These are phyloP conservation scores for Amphibolis antarctica DNA, from an alignment of 106 monocot species.

Conservation along the genomic window DNA sequence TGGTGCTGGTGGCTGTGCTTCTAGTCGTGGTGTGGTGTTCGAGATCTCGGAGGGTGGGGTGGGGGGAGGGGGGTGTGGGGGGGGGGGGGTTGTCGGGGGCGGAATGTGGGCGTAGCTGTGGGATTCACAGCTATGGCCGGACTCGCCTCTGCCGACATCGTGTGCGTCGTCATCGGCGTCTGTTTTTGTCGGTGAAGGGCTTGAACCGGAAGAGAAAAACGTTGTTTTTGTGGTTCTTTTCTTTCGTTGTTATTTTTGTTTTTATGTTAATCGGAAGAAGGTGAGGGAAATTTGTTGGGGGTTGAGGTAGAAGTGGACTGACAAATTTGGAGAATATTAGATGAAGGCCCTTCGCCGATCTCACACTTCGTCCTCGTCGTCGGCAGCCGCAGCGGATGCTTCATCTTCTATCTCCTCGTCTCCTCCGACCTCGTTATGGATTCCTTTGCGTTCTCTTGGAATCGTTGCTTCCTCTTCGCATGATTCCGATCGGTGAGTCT, in stretches of 20 bases:
- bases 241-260: neutral
- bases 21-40: neutral
- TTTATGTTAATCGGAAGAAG: neutral
- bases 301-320: neutral
- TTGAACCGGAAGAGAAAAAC: neutral
- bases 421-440: constrained; percentile 22
- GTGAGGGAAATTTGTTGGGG: neutral
- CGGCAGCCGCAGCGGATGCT: constrained; percentile 1
- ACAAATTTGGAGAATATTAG: neutral
- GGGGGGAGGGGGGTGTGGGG: neutral
- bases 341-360: constrained; percentile 31
- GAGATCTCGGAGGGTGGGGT: neutral
- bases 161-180: neutral
- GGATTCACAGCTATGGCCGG: neutral
- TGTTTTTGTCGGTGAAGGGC: neutral
- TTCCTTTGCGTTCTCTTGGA: constrained; percentile 28
- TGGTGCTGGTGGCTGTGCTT: neutral
- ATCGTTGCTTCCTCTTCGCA: constrained; percentile 26
- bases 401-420: constrained; percentile 18
- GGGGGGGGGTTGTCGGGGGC: neutral
- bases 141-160: neutral
- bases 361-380: constrained; percentile 6
- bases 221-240: neutral
- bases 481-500: constrained; percentile 33
- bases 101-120: neutral